A percentile compares a stretch with the other conserved stretches of the same genome.
These are phyloP conservation scores for Macrocybe gigantea DNA, from an alignment of 768 basidiomycete species.

Conservation along the genomic window DNA sequence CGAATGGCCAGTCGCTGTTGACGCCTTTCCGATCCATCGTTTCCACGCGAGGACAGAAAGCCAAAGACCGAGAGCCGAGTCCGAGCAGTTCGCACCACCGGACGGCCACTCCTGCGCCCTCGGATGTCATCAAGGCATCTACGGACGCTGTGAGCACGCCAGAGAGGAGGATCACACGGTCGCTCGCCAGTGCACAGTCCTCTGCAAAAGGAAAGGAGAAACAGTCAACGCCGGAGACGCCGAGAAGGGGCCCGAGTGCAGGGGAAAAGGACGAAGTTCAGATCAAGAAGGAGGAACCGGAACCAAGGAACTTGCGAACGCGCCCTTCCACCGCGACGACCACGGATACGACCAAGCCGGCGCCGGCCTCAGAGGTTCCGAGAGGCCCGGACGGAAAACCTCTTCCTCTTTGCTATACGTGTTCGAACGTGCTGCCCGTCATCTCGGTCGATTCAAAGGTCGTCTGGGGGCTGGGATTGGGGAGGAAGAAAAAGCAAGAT, in stretches of 20 bases:
- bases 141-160: conserved; percentile 20
- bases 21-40: conserved; percentile 50
- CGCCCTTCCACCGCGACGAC: conserved; percentile 33
- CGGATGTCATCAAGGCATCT: conserved; percentile 35
- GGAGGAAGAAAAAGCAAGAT: conserved; percentile 59
- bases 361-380: conserved; percentile 34
- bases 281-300: conserved; percentile 47
- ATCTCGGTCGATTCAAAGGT: conserved; percentile 72
- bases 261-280: conserved; percentile 23
- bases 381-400: conserved; percentile 61
- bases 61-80: conserved; percentile 17
- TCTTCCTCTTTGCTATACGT: conserved; percentile 68
- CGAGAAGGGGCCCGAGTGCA: conserved; percentile 17
- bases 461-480: conserved; percentile 63
- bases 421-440: conserved; percentile 65
- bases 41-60: conserved; percentile 53
- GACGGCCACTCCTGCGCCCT: conserved; percentile 41
- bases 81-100: conserved; percentile 17
- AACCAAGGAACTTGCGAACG: conserved; percentile 44
- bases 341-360: conserved; percentile 31
- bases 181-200: conserved; percentile 32
- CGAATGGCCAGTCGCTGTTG: conserved; percentile 29
- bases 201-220: conserved; percentile 32
- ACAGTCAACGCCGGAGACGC: conserved; percentile 17
- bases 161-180: conserved; percentile 26